Percentiles rank a stretch among this genome's conserved stretches.
phyloP scores from a whole-genome alignment of 2,329 filamentous ascomycete genomes.

The Cordyceps farinosa region DNA sequence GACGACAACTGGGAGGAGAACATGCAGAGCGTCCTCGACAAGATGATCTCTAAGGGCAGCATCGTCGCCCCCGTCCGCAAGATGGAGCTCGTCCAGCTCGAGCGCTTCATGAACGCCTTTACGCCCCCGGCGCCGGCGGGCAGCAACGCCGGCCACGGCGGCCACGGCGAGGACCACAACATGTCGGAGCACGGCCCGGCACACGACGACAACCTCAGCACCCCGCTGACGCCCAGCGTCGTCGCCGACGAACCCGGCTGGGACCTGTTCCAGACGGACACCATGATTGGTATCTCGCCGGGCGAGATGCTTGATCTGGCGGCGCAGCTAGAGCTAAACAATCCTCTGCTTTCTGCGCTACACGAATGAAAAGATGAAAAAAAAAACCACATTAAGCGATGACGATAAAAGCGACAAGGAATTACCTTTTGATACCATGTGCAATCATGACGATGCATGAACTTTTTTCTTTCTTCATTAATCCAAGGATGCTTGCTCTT shows the following conservation, averaged over 20 bases:
- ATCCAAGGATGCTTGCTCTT: background rate
- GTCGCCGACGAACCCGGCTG: constrained; percentile 22
- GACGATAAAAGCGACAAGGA: background rate
- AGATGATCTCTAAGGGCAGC: constrained; percentile 36
- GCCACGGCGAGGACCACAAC: constrained; percentile 17
- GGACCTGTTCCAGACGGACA: constrained; percentile 31
- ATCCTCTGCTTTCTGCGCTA: constrained; percentile 10
- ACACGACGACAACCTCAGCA: constrained; percentile 14
- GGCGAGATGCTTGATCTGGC: constrained; percentile 31
- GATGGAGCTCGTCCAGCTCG: constrained; percentile 35
- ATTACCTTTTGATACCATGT: background rate
- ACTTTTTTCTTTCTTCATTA: background rate
- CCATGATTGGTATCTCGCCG: constrained; percentile 31
- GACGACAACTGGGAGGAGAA: constrained; percentile 36
- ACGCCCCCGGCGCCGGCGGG: constrained; percentile 15
- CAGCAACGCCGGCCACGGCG: constrained; percentile 11
- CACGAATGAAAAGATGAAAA: constrained; percentile 1
- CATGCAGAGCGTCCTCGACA: constrained; percentile 35
- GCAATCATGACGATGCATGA: constrained; percentile 7
- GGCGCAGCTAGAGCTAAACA: constrained; percentile 27
- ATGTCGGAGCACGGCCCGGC: constrained; percentile 18
- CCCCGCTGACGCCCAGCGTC: constrained; percentile 16
- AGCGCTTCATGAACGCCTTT: constrained; percentile 34
- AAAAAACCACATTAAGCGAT: background rate
- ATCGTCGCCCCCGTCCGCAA: constrained; percentile 36